Base-by-base conservation (phyloP, 2,329 filamentous ascomycete genomes). In the Ceratocystis destructans region DNA sequence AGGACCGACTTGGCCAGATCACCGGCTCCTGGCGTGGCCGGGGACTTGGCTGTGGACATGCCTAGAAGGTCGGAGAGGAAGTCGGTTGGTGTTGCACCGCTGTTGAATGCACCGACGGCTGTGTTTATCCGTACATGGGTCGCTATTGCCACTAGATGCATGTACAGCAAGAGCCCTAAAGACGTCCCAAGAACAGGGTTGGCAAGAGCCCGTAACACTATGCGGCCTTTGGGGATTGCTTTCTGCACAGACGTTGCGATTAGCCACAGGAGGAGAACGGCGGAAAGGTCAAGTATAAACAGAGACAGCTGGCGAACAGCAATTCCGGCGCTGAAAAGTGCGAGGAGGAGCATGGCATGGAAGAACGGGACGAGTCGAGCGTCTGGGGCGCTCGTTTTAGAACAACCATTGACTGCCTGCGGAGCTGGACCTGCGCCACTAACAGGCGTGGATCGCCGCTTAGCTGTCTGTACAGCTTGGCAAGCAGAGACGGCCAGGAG, bases 1-100 rank as follows among this genome's bases (percentile, higher is more conserved):
- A 82, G 78, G 2, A 82, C 71, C 0, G 79, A 78, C 1, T 78
- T 73, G 0, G 80, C 80, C 2, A 77, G 71, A 68, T 82, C 80
- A 7, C 80, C 80, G 0, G 80, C 79, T 1, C 79, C 79, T 64
- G 78, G 28, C 2, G 31, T 15, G 28, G 55, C 28, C 12, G 15
- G 8, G 25, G 50, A 20, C 5, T n/a, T 15, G 5, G 50, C 22
- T 6, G 22, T 3, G 28, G 55, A 17, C 12, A 33, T n/a, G 17
- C 55, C 28, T 3, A 25, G 15, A 59, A 59, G 25, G 5, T n/a
- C 7, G 6, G 28, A 59, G 15, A 59, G 7, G 15, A 59, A 33
- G 55, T 59, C 55, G 3, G 17, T 12, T 3, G 55, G 55, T 8
- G 55, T n/a, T 20, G 28, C 33, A 4, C 55, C 28, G 28, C 28